Conservation (phyloP, 306 rosid species). For the Rosa rugosa region DNA sequence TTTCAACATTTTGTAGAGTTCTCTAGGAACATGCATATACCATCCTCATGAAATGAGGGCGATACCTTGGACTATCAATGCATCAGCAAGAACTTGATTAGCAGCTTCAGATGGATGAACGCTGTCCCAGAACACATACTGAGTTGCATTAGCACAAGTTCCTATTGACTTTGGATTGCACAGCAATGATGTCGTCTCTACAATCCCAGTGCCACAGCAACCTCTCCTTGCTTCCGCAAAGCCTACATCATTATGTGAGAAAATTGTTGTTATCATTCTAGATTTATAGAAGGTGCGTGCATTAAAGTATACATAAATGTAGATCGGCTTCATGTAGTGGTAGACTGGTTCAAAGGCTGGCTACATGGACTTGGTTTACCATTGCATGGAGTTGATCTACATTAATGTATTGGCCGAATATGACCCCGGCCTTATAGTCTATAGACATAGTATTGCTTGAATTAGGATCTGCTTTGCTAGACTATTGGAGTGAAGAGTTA, state of each 20-base stretch:
- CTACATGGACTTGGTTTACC: not conserved
- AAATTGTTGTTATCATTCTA: not conserved
- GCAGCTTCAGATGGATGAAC: slow-evolving; percentile 95
- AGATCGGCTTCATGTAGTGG: not conserved
- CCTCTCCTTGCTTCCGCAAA: slow-evolving; percentile 80
- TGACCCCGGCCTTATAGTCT: not conserved
- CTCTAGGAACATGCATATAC: not conserved
- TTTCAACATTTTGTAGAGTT: not conserved
- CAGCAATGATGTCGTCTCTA: slow-evolving; percentile 65
- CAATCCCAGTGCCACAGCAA: slow-evolving; percentile 89
- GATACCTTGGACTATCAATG: slow-evolving; percentile 64
- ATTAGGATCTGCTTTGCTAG: not conserved
- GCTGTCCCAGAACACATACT: slow-evolving; percentile 92
- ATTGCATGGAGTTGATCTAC: not conserved
- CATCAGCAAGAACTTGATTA: slow-evolving; percentile 82
- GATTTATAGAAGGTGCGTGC: not conserved
- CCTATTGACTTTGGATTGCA: slow-evolving; percentile 79
- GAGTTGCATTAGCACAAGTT: slow-evolving; percentile 85
- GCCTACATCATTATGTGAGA: slow-evolving; percentile 34
- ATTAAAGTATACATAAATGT: not conserved
- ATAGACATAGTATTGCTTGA: not conserved
- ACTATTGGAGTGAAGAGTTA: not conserved
- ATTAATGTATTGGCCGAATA: not conserved
- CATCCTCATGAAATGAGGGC: slow-evolving; percentile 55
- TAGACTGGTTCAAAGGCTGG: not conserved